Percentiles rank a stretch among this genome's conserved stretches.
These are phyloP conservation scores for Pyricularia grisea DNA, from an alignment of 2,329 filamentous ascomycete genomes.

Conservation along the genomic window DNA sequence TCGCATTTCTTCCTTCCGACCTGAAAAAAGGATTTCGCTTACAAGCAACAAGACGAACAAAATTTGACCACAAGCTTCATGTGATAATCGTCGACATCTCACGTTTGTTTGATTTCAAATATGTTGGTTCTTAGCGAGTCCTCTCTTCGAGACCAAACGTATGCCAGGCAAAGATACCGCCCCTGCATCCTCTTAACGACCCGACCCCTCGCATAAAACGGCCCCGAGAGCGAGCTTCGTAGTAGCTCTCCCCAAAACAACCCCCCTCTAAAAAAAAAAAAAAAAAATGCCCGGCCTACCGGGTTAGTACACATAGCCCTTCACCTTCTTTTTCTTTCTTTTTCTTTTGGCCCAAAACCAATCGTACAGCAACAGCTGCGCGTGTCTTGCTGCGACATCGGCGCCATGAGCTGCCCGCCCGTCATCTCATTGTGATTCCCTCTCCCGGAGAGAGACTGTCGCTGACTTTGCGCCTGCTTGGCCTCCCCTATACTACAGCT, in stretches of 20 bases:
- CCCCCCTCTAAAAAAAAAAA: background rate
- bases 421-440: background rate
- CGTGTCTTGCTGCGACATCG: background rate
- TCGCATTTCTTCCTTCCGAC: background rate
- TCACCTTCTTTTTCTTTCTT: constrained; percentile 79
- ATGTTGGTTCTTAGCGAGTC: constrained; percentile 5
- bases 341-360: no score
- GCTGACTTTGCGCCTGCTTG: constrained; percentile 8
- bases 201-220: background rate
- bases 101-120: constrained; percentile 5
- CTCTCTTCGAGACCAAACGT: background rate
- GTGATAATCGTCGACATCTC: background rate
- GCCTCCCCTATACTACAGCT: constrained; percentile 36
- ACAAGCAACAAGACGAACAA: background rate
- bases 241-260: background rate
- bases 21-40: background rate
- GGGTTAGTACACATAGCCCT: constrained; percentile 53
- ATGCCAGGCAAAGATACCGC: constrained; percentile 3
- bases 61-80: background rate
- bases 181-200: background rate
- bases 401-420: background rate
- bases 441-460: background rate
- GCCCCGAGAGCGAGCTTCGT: background rate
- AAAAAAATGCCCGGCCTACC: constrained; percentile 4
- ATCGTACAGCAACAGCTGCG: background rate